phyloP scores from a whole-genome alignment of 2,329 filamentous ascomycete genomes.

The Pestalotiopsis fici region DNA sequence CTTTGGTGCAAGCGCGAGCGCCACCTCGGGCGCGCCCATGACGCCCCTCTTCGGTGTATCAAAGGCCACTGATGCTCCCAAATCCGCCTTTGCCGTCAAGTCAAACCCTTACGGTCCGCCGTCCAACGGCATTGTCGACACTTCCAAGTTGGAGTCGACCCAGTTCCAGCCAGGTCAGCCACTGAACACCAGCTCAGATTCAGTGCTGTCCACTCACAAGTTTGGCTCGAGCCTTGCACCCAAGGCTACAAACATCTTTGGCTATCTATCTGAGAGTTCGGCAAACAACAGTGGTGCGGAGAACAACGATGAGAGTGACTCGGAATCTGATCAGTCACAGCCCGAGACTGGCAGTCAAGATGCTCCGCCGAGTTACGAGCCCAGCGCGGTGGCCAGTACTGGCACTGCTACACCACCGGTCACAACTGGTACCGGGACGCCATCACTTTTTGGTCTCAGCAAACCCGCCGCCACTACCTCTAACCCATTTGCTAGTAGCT shows the following conservation, averaged over 20 bases:
- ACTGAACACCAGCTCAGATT: constrained; percentile 18
- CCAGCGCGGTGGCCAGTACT: constrained; percentile 42
- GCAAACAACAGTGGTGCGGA: constrained; percentile 54
- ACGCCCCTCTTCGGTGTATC: constrained; percentile 16
- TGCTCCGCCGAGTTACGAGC: constrained; percentile 38
- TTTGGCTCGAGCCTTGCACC: constrained; percentile 22
- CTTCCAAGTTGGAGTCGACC: constrained; percentile 42
- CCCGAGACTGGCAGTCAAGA: constrained; percentile 43
- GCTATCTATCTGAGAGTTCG: constrained; percentile 60
- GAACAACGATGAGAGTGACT: constrained; percentile 44
- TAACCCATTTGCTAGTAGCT: constrained; percentile 6
- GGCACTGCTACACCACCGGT: constrained; percentile 39
- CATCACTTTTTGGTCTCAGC: constrained; percentile 29
- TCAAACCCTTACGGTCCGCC: constrained; percentile 33
- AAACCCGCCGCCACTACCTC: constrained; percentile 23
- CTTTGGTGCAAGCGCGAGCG: constrained; percentile 12
- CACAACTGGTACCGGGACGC: constrained; percentile 37
- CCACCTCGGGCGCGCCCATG: not conserved
- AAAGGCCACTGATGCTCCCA: constrained; percentile 17
- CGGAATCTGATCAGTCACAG: constrained; percentile 46
- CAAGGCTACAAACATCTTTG: constrained; percentile 55
- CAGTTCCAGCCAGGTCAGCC: constrained; percentile 33
- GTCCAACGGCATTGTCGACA: constrained; percentile 34
- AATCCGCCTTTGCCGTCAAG: constrained; percentile 27
- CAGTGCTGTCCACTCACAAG: constrained; percentile 25